Evolutionary conservation across 805 yeast genomes (phyloP).

Genomic region (Barnettozyma sucrosica): DNA sequence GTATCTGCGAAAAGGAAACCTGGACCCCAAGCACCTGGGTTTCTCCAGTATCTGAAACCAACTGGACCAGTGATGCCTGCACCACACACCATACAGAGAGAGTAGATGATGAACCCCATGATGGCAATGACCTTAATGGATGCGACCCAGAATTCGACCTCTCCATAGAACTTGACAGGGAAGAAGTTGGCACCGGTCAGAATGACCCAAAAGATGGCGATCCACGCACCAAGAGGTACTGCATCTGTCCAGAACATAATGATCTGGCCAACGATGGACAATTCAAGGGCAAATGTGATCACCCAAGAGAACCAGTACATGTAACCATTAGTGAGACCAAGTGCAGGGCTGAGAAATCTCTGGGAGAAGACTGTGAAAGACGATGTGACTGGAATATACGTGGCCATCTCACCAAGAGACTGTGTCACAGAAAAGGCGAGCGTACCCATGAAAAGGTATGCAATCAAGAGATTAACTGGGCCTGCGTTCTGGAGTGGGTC

Average conservation of each 20-base stretch:
- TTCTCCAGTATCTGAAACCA: constrained; percentile 11
- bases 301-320: constrained; percentile 11
- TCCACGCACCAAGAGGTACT: constrained; percentile 7
- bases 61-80: constrained; percentile 9
- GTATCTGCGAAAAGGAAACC: constrained; percentile 7
- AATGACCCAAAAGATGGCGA: constrained; percentile 7
- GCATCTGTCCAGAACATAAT: constrained; percentile 8
- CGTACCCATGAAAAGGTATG: constrained; percentile 7
- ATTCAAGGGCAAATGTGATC: constrained; percentile 8
- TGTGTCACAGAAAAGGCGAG: constrained; percentile 8
- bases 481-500: constrained; percentile 7
- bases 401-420: constrained; percentile 10
- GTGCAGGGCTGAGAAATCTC: constrained; percentile 7
- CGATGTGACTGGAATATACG: constrained; percentile 9
- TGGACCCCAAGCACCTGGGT: constrained; percentile 11
- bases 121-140: constrained; percentile 9
- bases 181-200: constrained; percentile 5
- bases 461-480: constrained; percentile 8
- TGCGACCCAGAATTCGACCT: constrained; percentile 9
- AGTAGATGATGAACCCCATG: constrained; percentile 7
- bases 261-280: constrained; percentile 8
- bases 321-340: constrained; percentile 8
- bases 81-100: constrained; percentile 10
- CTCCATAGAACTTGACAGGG: constrained; percentile 10
- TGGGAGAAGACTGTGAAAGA: constrained; percentile 9